phyloP scores from a whole-genome alignment of 805 yeast species.

The Metschnikowia kofuensis region DNA sequence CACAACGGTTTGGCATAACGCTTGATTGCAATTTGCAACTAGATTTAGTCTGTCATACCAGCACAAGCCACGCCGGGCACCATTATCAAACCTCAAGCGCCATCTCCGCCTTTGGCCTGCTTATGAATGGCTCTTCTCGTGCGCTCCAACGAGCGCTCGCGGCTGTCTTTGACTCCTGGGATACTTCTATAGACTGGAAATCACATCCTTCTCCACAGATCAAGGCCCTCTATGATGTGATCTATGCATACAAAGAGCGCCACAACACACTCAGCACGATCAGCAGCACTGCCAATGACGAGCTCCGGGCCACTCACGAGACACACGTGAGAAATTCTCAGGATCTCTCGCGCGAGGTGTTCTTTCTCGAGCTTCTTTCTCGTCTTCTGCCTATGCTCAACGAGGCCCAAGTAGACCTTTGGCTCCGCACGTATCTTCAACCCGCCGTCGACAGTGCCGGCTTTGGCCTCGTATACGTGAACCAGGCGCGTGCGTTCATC shows the following conservation, averaged over 20 bases:
- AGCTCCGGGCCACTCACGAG: slow-evolving; percentile 34
- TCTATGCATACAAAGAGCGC: slow-evolving; percentile 19
- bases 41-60: neutral
- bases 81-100: neutral
- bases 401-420: slow-evolving; percentile 32
- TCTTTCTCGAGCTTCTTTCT: slow-evolving; percentile 39
- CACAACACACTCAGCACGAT: slow-evolving; percentile 36
- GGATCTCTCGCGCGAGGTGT: slow-evolving; percentile 30
- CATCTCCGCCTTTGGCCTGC: no score
- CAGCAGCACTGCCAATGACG: slow-evolving; percentile 32
- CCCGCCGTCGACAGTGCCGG: slow-evolving; percentile 64
- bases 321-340: slow-evolving; percentile 26
- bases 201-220: slow-evolving; percentile 8
- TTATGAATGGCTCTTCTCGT: slow-evolving; percentile 17
- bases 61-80: neutral
- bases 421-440: slow-evolving; percentile 48
- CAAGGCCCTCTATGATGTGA: slow-evolving; percentile 12
- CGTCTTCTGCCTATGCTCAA: slow-evolving; percentile 31
- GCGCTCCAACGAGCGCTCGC: slow-evolving; percentile 15
- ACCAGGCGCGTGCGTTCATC: slow-evolving; percentile 28
- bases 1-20: neutral
- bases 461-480: slow-evolving; percentile 36
- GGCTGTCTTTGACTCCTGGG: slow-evolving; percentile 14
- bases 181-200: slow-evolving; percentile 10
- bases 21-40: neutral